A percentile compares a stretch with the other conserved stretches of the same genome.
These are phyloP conservation scores for Chlorella sp. DNA, from an alignment of 139 green algal genomes.

Conservation along the genomic window DNA sequence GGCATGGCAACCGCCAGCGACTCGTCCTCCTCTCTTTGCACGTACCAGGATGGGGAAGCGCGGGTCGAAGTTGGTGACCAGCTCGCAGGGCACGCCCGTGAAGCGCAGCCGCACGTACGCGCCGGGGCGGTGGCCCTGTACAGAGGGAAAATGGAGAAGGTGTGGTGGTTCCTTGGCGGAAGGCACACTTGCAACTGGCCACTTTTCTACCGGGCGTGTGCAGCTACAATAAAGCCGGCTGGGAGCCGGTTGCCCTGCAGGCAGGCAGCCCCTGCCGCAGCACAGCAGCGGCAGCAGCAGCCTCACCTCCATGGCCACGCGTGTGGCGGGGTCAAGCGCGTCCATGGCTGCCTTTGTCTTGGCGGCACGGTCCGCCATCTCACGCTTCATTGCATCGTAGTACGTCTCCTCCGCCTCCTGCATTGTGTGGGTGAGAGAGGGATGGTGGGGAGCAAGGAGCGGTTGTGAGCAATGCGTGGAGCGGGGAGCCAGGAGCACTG, in stretches of 20 bases:
- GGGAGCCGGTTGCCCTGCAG: too few species aligned
- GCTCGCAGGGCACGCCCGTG: conserved; percentile 89
- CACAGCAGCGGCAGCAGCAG: not conserved
- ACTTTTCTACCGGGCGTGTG: too few species aligned
- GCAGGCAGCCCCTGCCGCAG: not conserved
- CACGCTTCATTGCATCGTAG: conserved; percentile 91
- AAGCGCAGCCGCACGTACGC: conserved; percentile 92
- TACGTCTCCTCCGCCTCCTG: conserved; percentile 77
- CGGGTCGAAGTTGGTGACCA: conserved; percentile 88
- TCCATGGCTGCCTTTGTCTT: conserved; percentile 78
- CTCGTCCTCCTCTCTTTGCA: too few species aligned
- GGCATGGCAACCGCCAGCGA: too few species aligned
- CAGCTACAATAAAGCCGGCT: too few species aligned
- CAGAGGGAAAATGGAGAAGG: not conserved
- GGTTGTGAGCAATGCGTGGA: too few species aligned
- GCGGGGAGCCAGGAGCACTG: too few species aligned
- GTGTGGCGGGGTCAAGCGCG: conserved; percentile 72
- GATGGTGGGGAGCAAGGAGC: too few species aligned
- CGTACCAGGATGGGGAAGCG: conserved; percentile 83
- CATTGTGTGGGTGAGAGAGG: not conserved
- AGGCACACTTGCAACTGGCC: too few species aligned
- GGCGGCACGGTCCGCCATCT: conserved; percentile 77
- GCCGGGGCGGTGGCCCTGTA: conserved; percentile 70
- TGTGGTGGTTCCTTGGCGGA: too few species aligned
- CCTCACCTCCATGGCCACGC: conserved; percentile 83